These are phyloP conservation scores for Cladosporium velox DNA, from an alignment of 2,329 filamentous ascomycete species.

Conservation along the genomic window DNA sequence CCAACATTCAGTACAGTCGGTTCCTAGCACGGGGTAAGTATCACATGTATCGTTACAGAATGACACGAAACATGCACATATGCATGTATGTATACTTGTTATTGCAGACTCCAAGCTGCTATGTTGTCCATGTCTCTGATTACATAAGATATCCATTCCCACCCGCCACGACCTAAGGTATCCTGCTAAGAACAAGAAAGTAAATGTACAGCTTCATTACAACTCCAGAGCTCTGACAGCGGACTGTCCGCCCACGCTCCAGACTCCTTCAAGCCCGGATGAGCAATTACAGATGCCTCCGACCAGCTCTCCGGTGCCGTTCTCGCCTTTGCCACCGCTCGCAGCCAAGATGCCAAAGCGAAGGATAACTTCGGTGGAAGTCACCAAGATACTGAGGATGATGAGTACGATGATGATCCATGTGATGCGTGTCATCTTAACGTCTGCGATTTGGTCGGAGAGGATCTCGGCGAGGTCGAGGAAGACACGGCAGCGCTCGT, in stretches of 20 bases:
- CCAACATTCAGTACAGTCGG: too few relatives aligned
- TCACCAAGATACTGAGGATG: constrained; percentile 85
- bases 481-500: constrained; percentile 95
- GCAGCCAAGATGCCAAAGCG: constrained; percentile 72
- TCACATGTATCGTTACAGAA: neutral
- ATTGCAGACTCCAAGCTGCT: neutral
- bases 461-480: constrained; percentile 94
- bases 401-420: constrained; percentile 99
- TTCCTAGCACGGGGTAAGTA: neutral
- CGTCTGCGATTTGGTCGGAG: constrained; percentile 86
- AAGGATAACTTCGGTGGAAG: constrained; percentile 82
- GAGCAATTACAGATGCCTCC: constrained; percentile 16
- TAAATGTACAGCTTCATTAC: neutral
- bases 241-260: neutral
- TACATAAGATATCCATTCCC: neutral
- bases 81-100: neutral
- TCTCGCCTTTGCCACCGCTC: constrained; percentile 14
- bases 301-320: neutral
- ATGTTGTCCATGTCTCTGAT: neutral
- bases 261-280: constrained; percentile 7
- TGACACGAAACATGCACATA: neutral
- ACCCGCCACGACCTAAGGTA: constrained; percentile 3
- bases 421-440: constrained; percentile 93
- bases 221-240: constrained; percentile 5
- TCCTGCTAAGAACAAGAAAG: neutral